Evolutionary conservation across 2,329 filamentous ascomycete genomes (phyloP).

Genomic region (Sclerotinia glacialis): DNA sequence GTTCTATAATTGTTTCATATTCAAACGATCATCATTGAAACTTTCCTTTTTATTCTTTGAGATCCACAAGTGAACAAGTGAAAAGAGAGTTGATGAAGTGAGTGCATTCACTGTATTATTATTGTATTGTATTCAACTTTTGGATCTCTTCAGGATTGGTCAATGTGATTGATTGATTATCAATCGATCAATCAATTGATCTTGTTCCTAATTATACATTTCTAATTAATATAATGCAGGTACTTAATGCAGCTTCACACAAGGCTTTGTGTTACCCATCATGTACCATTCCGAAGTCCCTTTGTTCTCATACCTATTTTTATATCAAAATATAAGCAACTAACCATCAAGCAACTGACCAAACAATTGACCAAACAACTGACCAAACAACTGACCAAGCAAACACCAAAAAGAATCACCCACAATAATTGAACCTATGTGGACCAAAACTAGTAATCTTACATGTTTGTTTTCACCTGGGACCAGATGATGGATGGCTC

Average conservation of each 20-base stretch:
- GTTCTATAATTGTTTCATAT: background rate
- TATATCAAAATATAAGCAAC: background rate
- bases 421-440: too few species aligned
- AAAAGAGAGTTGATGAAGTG: too few species aligned
- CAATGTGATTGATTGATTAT: background rate
- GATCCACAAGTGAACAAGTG: background rate
- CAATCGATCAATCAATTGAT: background rate
- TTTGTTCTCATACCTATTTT: background rate
- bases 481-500: background rate
- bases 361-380: background rate
- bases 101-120: background rate
- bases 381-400: background rate
- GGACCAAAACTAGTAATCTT: background rate
- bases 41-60: conserved; percentile 3
- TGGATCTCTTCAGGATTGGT: background rate
- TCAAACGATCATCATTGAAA: background rate
- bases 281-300: background rate
- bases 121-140: background rate
- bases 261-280: background rate
- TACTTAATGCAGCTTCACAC: too few species aligned
- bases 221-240: too few species aligned
- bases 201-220: background rate
- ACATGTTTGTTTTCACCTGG: background rate
- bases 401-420: background rate
- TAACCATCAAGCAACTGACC: too few species aligned